These are phyloP conservation scores for Fusarium robinianum DNA, from an alignment of 2,329 filamentous ascomycete species.

Conservation along the genomic window DNA sequence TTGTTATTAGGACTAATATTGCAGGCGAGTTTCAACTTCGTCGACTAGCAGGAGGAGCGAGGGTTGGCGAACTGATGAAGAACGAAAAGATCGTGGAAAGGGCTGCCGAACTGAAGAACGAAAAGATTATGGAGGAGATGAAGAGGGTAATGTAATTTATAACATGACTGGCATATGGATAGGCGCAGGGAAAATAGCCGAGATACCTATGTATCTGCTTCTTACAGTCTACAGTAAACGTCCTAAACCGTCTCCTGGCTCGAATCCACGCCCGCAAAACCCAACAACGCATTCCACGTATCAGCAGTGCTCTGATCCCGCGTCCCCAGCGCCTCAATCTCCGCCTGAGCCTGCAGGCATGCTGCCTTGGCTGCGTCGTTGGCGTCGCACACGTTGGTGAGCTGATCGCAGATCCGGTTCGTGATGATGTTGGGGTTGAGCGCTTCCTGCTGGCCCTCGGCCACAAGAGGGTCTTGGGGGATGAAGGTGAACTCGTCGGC, in stretches of 20 bases:
- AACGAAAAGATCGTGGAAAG: no score
- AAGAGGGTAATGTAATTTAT: no score
- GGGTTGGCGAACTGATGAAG: no score
- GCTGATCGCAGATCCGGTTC: constrained; percentile 72
- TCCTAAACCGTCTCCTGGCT: constrained; percentile 26
- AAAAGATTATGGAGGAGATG: no score
- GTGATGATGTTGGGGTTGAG: constrained; percentile 76
- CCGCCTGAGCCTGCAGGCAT: constrained; percentile 57
- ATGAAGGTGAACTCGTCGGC: constrained; percentile 69
- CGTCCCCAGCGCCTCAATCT: constrained; percentile 55
- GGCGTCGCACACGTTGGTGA: constrained; percentile 67
- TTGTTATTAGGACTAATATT: no score
- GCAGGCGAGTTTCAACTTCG: no score
- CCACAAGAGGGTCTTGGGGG: constrained; percentile 64
- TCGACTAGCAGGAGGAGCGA: no score
- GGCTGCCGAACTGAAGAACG: no score
- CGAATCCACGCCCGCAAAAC: constrained; percentile 40
- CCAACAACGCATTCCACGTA: constrained; percentile 50
- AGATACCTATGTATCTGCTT: neutral
- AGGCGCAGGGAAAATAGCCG: no score
- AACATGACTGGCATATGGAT: constrained; percentile 30
- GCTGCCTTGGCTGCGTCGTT: constrained; percentile 61
- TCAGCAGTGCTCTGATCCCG: constrained; percentile 54
- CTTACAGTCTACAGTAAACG: neutral
- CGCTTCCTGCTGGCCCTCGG: constrained; percentile 65